These are phyloP conservation scores for Acmispon strigosus DNA, from an alignment of 306 rosid species.

Conservation along the genomic window DNA sequence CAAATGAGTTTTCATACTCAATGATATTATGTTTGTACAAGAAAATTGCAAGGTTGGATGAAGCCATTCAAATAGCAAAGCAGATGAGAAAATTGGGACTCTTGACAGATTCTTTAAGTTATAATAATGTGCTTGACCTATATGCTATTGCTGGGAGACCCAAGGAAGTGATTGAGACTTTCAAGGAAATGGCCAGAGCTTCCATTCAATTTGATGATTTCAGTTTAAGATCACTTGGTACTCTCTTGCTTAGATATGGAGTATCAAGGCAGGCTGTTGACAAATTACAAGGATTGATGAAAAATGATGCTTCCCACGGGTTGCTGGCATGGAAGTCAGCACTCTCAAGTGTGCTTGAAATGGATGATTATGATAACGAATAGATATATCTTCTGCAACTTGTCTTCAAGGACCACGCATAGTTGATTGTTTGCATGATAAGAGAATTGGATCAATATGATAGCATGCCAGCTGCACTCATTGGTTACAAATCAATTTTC, in stretches of 20 bases:
- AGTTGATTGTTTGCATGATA: neutral
- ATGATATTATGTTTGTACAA: slow-evolving; percentile 85
- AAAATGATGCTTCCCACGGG: slow-evolving; percentile 49
- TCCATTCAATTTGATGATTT: slow-evolving; percentile 45
- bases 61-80: slow-evolving; percentile 57
- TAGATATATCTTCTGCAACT: slow-evolving; percentile 23
- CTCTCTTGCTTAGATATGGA: slow-evolving; percentile 65
- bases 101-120: slow-evolving; percentile 58
- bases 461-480: neutral
- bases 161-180: slow-evolving; percentile 54
- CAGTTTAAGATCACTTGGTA: slow-evolving; percentile 62
- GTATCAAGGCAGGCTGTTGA: slow-evolving; percentile 63
- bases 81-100: slow-evolving; percentile 59
- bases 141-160: slow-evolving; percentile 67
- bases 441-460: neutral
- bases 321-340: slow-evolving; percentile 67
- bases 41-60: slow-evolving; percentile 58
- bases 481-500: neutral
- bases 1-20: slow-evolving; percentile 77
- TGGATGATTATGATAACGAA: slow-evolving; percentile 29
- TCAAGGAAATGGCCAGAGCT: slow-evolving; percentile 51
- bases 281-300: slow-evolving; percentile 45
- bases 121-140: slow-evolving; percentile 60
- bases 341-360: slow-evolving; percentile 55
- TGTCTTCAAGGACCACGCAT: neutral